phyloP scores from a whole-genome alignment of 2,329 filamentous ascomycete genomes.

The Trichoderma sp. region DNA sequence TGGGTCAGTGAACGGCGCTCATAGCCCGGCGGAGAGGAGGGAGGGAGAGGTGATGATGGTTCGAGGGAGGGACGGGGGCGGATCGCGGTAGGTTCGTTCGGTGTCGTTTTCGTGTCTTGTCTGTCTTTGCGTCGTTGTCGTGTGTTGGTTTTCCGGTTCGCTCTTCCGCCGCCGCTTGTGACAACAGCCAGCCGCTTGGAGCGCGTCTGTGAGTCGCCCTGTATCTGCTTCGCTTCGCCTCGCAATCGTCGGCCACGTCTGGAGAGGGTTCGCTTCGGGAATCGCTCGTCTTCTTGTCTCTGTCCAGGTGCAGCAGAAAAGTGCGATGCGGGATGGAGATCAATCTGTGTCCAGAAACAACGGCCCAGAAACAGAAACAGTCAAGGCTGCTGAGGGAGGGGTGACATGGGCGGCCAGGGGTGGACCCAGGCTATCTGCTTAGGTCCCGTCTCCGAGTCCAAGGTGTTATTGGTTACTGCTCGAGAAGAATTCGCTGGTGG shows the following conservation, averaged over 20 bases:
- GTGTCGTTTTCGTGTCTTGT: background rate
- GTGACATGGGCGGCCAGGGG: conserved; percentile 13
- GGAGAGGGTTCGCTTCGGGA: background rate
- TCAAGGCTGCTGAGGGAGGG: conserved; percentile 24
- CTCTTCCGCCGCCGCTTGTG: background rate
- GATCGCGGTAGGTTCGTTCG: background rate
- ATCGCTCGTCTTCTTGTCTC: background rate
- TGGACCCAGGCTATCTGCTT: conserved; percentile 25
- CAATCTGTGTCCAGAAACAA: conserved; percentile 19
- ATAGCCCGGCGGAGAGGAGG: conserved; percentile 27
- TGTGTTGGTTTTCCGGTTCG: background rate
- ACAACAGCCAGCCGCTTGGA: background rate
- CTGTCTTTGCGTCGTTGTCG: background rate
- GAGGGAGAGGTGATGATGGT: background rate
- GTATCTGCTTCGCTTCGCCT: background rate
- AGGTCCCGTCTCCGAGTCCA: conserved; percentile 20
- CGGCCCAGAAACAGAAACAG: conserved; percentile 24
- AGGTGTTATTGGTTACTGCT: background rate
- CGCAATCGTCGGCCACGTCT: background rate
- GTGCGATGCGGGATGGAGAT: conserved; percentile 16
- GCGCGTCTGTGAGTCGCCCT: background rate
- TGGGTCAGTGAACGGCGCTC: conserved; percentile 37
- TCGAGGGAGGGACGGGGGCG: background rate
- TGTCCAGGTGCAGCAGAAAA: background rate
- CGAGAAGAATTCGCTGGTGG: background rate